These are phyloP conservation scores for Spatholobus suberectus DNA, from an alignment of 306 rosid species.

Conservation along the genomic window DNA sequence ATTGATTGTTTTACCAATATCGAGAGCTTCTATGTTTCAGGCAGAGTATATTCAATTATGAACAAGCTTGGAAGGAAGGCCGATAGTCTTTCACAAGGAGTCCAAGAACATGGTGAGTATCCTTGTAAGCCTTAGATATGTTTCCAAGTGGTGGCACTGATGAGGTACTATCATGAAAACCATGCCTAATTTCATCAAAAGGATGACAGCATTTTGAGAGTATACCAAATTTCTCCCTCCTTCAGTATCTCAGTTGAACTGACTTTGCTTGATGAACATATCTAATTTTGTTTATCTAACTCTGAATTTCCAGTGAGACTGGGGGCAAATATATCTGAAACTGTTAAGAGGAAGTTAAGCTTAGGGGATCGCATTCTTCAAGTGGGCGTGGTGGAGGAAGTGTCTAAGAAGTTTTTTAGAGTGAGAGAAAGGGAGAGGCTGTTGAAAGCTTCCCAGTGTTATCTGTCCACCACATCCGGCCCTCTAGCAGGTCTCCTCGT, in stretches of 20 bases:
- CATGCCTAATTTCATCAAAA: not conserved
- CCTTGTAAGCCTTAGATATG: not conserved
- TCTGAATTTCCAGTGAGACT: conserved; percentile 38
- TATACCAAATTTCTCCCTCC: not conserved
- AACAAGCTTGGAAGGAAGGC: conserved; percentile 26
- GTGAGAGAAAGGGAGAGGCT: conserved; percentile 61
- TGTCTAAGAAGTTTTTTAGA: conserved; percentile 57
- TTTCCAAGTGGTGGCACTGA: not conserved
- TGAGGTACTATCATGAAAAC: not conserved
- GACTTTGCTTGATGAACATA: not conserved
- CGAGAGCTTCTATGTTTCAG: conserved; percentile 22
- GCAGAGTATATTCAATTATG: not conserved
- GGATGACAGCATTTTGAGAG: not conserved
- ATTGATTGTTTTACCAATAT: not conserved
- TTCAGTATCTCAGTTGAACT: not conserved
- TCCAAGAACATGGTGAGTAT: conserved; percentile 32
- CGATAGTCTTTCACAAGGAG: conserved; percentile 1
- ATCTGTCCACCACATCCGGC: conserved; percentile 78
- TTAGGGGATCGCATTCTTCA: conserved; percentile 65
- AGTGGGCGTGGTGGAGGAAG: conserved; percentile 61
- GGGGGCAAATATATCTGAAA: conserved; percentile 59
- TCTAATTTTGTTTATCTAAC: conserved; percentile 9
- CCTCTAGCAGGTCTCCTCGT: conserved; percentile 83
- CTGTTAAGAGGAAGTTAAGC: conserved; percentile 68
- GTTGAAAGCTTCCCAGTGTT: conserved; percentile 63